Evolutionary conservation across 768 basidiomycete genomes (phyloP), one percentile per base, ranked within the genome.

Genomic region (Polyporus arcularius): DNA sequence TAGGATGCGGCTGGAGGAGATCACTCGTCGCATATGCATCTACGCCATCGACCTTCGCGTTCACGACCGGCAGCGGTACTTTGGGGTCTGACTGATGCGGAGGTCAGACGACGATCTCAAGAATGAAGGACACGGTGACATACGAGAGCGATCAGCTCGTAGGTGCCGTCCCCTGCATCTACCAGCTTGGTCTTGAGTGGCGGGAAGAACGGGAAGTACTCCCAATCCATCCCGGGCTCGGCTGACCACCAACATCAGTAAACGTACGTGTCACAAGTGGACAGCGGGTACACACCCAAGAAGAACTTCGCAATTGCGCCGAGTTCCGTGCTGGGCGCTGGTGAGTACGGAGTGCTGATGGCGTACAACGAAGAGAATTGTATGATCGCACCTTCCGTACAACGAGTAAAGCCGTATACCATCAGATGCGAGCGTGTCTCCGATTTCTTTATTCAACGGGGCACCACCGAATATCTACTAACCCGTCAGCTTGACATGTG

Each of bases 1-100:
- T 74, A 5, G 81, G 79, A 63, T 83, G 80, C 1, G 66, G 74
- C 38, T 73, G 48, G 5, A 82, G 56, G 1, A 82, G 70, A 56
- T 81, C 80, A 38, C 68, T 74, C 0, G 79, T 78, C 12, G 76
- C 73, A 59, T 77, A 80, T 2, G 69, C 75, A 8, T 66, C 60
- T 8, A 65, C 55, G 2, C 72, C 75, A 21, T 76, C 71, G 0
- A 74, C 61, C 32, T 65, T 42, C 5, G 57, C 59, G 54, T 63
- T 63, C 32, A 46, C 30, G 7, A 43, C 43, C 12, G 61, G 61
- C 8, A 58, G 35, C 1, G 61, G 56, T 11, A 11, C 15, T 11
- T 63, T 48, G 3, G 52, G 47, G 3, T 31, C 45, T 1, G 57
- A 55, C 57, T 63, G 21, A 26, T 26, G 21, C 21, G 21, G 21